phyloP scores from a whole-genome alignment of 768 basidiomycete genomes.

The Leucocoprinus birnbaumii region DNA sequence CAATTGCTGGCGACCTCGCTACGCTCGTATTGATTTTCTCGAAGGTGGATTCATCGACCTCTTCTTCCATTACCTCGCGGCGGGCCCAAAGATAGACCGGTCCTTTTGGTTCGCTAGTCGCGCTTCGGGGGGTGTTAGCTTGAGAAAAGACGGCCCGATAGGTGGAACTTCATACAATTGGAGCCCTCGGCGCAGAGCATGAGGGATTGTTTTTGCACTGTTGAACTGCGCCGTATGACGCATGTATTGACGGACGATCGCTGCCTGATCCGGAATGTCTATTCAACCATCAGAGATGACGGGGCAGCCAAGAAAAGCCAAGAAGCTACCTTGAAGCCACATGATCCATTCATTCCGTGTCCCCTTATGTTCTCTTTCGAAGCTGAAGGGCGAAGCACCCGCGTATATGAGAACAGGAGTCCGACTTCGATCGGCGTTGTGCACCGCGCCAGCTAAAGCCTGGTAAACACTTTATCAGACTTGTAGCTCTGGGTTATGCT shows the following conservation, averaged over 20 bases:
- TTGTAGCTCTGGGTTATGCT: background rate
- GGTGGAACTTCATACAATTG: conserved; percentile 59
- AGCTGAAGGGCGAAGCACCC: conserved; percentile 62
- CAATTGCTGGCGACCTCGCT: conserved; percentile 48
- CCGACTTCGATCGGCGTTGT: conserved; percentile 63
- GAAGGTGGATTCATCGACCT: conserved; percentile 40
- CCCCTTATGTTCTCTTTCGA: conserved; percentile 54
- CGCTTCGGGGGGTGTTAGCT: conserved; percentile 32
- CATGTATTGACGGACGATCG: conserved; percentile 77
- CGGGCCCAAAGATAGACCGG: conserved; percentile 75
- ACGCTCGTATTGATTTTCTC: conserved; percentile 18
- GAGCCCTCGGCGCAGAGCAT: conserved; percentile 52
- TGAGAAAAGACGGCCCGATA: too few relatives aligned
- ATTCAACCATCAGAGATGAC: background rate
- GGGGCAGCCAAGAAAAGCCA: background rate
- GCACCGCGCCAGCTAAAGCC: conserved; percentile 69
- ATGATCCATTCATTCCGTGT: conserved; percentile 73
- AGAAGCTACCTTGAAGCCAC: conserved; percentile 58
- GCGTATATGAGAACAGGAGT: conserved; percentile 71
- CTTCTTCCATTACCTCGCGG: conserved; percentile 69
- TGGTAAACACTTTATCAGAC: conserved; percentile 20
- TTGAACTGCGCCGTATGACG: conserved; percentile 58
- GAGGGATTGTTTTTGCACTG: conserved; percentile 48
- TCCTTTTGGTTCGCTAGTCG: conserved; percentile 67
- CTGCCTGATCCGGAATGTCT: conserved; percentile 72